These are phyloP conservation scores for Bacterosira constricta DNA, from an alignment of 108 stramenopile genomes.

Conservation along the genomic window DNA sequence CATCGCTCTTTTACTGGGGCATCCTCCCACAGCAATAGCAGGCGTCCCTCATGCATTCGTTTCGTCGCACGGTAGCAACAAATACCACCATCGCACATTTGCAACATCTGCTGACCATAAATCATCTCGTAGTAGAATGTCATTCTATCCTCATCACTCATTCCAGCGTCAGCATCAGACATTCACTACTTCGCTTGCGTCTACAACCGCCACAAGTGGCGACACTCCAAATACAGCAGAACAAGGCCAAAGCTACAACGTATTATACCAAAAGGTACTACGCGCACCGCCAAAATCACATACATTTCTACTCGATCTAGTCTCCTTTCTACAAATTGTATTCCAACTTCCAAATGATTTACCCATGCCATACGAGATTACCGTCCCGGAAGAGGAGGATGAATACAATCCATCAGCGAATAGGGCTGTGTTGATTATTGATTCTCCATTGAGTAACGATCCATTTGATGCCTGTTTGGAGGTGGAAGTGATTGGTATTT, in stretches of 20 bases:
- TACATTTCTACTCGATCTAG: constrained; percentile 63
- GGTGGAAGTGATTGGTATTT: constrained; percentile 82
- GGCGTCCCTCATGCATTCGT: neutral
- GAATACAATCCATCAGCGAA: constrained; percentile 9
- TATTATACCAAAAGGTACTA: constrained; percentile 74
- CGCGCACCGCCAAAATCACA: constrained; percentile 36
- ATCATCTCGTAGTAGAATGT: neutral
- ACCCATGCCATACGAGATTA: constrained; percentile 74
- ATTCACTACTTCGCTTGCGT: neutral
- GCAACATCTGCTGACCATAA: neutral
- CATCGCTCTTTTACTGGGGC: neutral
- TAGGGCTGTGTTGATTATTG: constrained; percentile 57
- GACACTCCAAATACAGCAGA: neutral
- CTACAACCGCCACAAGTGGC: neutral
- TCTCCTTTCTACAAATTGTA: constrained; percentile 69
- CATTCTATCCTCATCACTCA: neutral
- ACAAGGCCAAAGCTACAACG: constrained; percentile 28
- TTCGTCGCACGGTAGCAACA: neutral
- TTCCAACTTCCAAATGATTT: constrained; percentile 67
- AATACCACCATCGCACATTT: neutral
- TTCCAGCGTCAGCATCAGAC: neutral
- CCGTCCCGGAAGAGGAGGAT: constrained; percentile 31
- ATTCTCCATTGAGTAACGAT: constrained; percentile 70
- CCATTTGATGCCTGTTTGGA: constrained; percentile 63
- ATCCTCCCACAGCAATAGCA: neutral